Percentiles rank a stretch among this genome's conserved stretches.
phyloP scores from a whole-genome alignment of 2,329 filamentous ascomycete genomes.

The Fusarium proliferatum region DNA sequence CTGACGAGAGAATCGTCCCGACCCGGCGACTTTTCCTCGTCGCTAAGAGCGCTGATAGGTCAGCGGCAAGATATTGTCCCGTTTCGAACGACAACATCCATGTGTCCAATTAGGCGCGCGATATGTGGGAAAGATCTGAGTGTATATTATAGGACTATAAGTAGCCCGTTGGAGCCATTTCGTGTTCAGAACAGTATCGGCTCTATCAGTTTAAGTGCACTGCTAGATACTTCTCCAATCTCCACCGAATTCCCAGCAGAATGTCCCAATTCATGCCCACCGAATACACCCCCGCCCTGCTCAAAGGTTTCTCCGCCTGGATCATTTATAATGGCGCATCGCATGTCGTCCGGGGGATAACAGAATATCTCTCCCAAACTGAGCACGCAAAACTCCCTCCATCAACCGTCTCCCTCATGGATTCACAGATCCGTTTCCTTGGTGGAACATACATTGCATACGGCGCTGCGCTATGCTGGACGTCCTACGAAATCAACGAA shows the following conservation, averaged over 20 bases:
- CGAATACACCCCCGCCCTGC: neutral
- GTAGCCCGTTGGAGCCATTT: rapidly evolving
- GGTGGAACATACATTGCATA: neutral
- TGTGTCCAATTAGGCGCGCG: no score
- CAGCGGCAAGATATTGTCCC: neutral
- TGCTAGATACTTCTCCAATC: no score
- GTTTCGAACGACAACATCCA: neutral
- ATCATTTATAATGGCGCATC: neutral
- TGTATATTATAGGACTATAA: neutral
- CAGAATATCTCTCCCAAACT: neutral
- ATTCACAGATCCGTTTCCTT: neutral
- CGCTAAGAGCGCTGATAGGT: neutral
- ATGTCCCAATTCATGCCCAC: neutral
- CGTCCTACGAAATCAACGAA: neutral
- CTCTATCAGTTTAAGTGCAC: no score
- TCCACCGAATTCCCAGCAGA: no score
- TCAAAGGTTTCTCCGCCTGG: neutral
- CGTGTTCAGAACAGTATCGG: rapidly evolving
- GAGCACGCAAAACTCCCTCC: neutral
- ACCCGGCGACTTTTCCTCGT: neutral
- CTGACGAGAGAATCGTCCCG: neutral
- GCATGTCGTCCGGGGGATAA: neutral
- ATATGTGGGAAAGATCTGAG: no score
- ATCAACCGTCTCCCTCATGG: neutral
- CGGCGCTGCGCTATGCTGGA: neutral